Percentiles rank a stretch among this genome's conserved stretches.
Evolutionary conservation across 2,329 filamentous ascomycete genomes (phyloP).

Genomic region (Beauveria sp.): DNA sequence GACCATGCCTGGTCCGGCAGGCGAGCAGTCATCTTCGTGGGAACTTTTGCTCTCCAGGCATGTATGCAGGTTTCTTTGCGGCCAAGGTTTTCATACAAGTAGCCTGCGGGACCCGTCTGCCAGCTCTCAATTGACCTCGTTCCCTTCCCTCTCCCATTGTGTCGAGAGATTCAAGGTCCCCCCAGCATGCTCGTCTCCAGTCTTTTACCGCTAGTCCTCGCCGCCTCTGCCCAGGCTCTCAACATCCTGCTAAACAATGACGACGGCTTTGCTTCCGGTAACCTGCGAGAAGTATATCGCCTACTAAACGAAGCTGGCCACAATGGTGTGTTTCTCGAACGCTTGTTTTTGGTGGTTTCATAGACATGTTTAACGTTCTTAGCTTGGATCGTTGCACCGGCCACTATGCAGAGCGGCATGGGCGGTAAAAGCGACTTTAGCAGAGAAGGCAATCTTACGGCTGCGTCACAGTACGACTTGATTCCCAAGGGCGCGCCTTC

Average conservation of each 20-base stretch:
- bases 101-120: not conserved
- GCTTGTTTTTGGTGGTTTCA: too few relatives aligned
- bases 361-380: not conserved
- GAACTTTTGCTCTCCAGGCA: constrained; percentile 1
- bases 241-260: constrained; percentile 25
- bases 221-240: constrained; percentile 15
- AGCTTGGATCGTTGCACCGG: constrained; percentile 25
- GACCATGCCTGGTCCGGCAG: not conserved
- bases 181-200: not conserved
- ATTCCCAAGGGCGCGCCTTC: constrained; percentile 23
- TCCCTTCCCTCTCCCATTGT: not conserved
- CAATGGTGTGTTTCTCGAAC: constrained; percentile 15
- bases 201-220: constrained; percentile 1
- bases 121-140: not conserved
- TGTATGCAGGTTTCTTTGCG: not conserved
- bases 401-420: constrained; percentile 22
- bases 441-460: constrained; percentile 20
- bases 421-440: constrained; percentile 23
- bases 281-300: constrained; percentile 23
- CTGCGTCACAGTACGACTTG: constrained; percentile 20
- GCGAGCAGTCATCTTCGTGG: not conserved
- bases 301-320: constrained; percentile 22
- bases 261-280: constrained; percentile 24
- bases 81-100: not conserved
- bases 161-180: not conserved